Percentiles rank a stretch among this genome's conserved stretches.
These are phyloP conservation scores for Lachancea nothofagi DNA, from an alignment of 805 yeast species.

Conservation along the genomic window DNA sequence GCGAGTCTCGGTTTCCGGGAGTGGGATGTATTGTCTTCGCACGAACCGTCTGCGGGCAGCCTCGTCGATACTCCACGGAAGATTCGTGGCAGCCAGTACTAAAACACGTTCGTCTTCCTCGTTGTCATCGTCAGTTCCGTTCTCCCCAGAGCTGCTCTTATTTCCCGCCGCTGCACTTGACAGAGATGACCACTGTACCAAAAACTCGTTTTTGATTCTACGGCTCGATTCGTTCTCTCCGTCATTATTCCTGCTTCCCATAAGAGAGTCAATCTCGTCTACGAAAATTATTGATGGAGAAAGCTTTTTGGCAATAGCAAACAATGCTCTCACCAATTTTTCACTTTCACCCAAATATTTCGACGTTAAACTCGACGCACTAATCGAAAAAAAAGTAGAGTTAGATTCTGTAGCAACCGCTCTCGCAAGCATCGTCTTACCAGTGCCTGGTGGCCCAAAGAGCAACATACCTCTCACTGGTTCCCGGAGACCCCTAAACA, in stretches of 20 bases:
- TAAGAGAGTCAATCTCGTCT: constrained; percentile 90
- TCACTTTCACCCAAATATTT: constrained; percentile 82
- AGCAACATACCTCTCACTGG: constrained; percentile 95
- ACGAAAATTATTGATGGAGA: constrained; percentile 94
- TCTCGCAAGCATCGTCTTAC: constrained; percentile 95
- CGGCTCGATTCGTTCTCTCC: constrained; percentile 85
- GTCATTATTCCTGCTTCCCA: constrained; percentile 65
- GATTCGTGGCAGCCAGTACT: constrained; percentile 88
- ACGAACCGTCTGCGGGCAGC: constrained; percentile 94
- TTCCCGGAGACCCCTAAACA: constrained; percentile 85
- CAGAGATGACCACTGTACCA: constrained; percentile 92
- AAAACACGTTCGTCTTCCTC: constrained; percentile 59
- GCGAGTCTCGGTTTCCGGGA: constrained; percentile 85
- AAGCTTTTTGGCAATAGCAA: constrained; percentile 74
- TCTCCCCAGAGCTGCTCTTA: constrained; percentile 14
- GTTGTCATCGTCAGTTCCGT: constrained; percentile 34
- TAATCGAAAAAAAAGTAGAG: constrained; percentile 87
- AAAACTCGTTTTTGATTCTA: constrained; percentile 86
- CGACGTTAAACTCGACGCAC: constrained; percentile 86
- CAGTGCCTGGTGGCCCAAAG: constrained; percentile 98
- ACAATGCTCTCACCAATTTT: constrained; percentile 83
- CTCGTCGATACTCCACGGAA: constrained; percentile 97
- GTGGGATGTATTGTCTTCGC: constrained; percentile 85
- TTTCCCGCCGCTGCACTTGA: constrained; percentile 82
- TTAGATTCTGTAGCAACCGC: constrained; percentile 97